Evolutionary conservation across 2,329 filamentous ascomycete species (phyloP).

Genomic region (Eutypella sp.): DNA sequence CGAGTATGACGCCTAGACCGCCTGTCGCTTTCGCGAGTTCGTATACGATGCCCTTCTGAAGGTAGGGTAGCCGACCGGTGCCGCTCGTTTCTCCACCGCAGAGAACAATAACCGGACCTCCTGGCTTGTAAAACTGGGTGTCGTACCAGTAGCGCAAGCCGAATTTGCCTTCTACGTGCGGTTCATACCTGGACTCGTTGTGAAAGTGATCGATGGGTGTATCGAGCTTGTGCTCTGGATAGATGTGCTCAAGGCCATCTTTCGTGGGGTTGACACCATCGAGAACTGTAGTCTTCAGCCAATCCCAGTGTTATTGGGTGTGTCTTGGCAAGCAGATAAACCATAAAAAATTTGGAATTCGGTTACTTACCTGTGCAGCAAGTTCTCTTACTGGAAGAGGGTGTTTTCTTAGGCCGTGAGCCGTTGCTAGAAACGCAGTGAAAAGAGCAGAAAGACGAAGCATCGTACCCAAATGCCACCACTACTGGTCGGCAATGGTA

Average conservation of each 20-base stretch:
- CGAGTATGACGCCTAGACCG: slow-evolving; percentile 74
- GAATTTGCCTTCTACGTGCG: slow-evolving; percentile 66
- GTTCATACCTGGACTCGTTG: slow-evolving; percentile 71
- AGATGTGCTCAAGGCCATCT: slow-evolving; percentile 18
- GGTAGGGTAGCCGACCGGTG: slow-evolving; percentile 57
- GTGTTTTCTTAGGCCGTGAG: slow-evolving; percentile 19
- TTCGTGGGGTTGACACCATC: slow-evolving; percentile 9
- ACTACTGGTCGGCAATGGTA: too few relatives aligned
- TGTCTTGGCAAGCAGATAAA: too few relatives aligned
- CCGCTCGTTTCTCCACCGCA: slow-evolving; percentile 66
- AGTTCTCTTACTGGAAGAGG: slow-evolving; percentile 25
- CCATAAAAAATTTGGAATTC: too few relatives aligned
- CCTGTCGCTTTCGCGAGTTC: slow-evolving; percentile 65
- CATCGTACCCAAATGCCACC: slow-evolving; percentile 7
- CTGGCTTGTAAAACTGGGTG: slow-evolving; percentile 65
- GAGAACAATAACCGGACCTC: slow-evolving; percentile 77
- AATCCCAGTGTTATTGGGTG: slow-evolving; percentile 10
- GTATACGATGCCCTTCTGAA: slow-evolving; percentile 73
- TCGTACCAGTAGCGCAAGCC: slow-evolving; percentile 81
- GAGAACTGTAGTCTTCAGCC: slow-evolving; percentile 8
- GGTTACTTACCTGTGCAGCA: slow-evolving; percentile 20
- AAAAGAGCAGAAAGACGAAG: slow-evolving; percentile 10
- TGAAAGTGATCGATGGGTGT: slow-evolving; percentile 76
- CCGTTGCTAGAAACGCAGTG: slow-evolving; percentile 15
- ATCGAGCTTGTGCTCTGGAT: slow-evolving; percentile 35